A percentile compares a stretch with the other conserved stretches of the same genome.
Conservation (phyloP, 2,329 filamentous ascomycete genomes). For the Verticillium longisporum region DNA sequence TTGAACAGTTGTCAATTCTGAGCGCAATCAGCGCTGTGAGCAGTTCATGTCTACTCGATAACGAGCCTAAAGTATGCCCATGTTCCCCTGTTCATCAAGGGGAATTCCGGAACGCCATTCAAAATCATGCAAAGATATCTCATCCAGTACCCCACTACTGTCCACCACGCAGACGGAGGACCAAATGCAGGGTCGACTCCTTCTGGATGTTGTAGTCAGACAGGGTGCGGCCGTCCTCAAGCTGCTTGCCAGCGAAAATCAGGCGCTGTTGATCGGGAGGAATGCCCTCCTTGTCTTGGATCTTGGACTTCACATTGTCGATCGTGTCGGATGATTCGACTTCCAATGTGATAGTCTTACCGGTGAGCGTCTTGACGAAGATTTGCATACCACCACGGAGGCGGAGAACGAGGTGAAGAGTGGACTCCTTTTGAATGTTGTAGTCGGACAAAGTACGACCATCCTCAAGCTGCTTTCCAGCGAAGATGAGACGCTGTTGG, state of each 20-base stretch:
- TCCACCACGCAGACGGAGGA: slow-evolving; percentile 75
- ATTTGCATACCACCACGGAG: slow-evolving; percentile 88
- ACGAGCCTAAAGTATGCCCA: no score
- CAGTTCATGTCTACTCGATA: not conserved
- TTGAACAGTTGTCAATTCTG: no score
- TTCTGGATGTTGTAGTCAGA: slow-evolving; percentile 97
- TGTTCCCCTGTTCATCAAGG: not conserved
- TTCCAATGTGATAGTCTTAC: slow-evolving; percentile 91
- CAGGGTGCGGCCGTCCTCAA: slow-evolving; percentile 86
- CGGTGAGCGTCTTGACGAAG: slow-evolving; percentile 80
- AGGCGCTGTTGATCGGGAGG: slow-evolving; percentile 91
- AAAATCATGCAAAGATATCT: not conserved
- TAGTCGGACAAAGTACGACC: slow-evolving; percentile 86
- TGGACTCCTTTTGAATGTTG: slow-evolving; percentile 93
- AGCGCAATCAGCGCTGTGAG: not conserved
- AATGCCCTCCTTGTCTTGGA: slow-evolving; percentile 89
- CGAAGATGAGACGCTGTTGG: slow-evolving; percentile 93
- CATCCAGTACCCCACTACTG: slow-evolving; percentile 49
- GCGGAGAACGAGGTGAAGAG: slow-evolving; percentile 78
- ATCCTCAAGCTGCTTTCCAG: slow-evolving; percentile 93
- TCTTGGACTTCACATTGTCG: slow-evolving; percentile 92
- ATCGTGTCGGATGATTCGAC: slow-evolving; percentile 87
- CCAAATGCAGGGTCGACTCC: slow-evolving; percentile 74
- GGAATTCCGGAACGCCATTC: not conserved
- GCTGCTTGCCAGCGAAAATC: slow-evolving; percentile 89